These are phyloP conservation scores for Lomentospora prolificans DNA, from an alignment of 2,329 filamentous ascomycete genomes.

Conservation along the genomic window DNA sequence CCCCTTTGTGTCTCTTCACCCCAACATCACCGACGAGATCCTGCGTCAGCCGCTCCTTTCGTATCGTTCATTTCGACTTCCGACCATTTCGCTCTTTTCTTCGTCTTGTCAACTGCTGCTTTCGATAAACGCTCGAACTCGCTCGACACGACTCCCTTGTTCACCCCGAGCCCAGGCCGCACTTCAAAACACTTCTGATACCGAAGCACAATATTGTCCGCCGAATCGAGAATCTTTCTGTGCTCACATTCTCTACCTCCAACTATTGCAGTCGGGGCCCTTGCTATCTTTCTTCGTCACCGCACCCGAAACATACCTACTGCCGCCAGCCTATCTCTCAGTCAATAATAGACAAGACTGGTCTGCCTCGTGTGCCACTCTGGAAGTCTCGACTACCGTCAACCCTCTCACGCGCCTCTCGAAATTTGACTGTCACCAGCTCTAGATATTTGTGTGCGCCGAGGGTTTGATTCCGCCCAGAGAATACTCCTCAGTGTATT, in stretches of 20 bases:
- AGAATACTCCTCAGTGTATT: background rate
- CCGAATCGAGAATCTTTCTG: background rate
- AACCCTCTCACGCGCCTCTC: no score
- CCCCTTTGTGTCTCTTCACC: background rate
- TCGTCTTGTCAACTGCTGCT: background rate
- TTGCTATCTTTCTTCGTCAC: background rate
- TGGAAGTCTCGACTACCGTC: background rate
- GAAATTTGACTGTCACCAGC: background rate
- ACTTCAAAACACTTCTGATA: slow-evolving; percentile 3
- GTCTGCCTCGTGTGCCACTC: background rate
- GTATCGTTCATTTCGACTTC: background rate
- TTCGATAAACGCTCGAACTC: background rate
- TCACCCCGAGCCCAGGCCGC: background rate
- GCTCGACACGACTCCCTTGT: background rate
- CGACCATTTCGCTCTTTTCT: background rate
- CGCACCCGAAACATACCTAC: background rate
- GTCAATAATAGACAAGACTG: background rate
- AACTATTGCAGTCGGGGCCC: background rate
- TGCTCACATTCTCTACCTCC: background rate
- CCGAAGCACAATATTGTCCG: background rate
- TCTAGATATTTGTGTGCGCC: background rate
- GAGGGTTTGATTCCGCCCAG: background rate
- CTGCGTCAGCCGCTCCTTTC: slow-evolving; percentile 1
- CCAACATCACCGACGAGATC: slow-evolving; percentile 1
- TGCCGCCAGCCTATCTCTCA: background rate